A percentile compares a stretch with the other conserved stretches of the same genome.
These are phyloP conservation scores for Cucumis cinereus DNA, from an alignment of 306 rosid species.

Conservation along the genomic window DNA sequence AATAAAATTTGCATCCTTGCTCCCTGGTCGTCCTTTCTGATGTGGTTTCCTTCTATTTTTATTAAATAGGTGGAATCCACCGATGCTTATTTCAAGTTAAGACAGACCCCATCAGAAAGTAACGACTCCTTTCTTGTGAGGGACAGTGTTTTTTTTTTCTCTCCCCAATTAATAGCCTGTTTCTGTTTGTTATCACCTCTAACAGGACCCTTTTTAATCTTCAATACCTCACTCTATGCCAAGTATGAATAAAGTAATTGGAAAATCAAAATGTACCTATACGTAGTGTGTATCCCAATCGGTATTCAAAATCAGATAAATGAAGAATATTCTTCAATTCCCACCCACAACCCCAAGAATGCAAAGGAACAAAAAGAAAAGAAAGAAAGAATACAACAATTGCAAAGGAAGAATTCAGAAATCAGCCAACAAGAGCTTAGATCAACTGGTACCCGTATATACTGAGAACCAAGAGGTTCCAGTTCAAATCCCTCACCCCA, in stretches of 20 bases:
- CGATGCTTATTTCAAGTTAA: background rate
- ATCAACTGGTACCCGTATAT: too few species aligned
- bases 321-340: background rate
- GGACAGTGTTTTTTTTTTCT: background rate
- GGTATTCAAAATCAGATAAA: background rate
- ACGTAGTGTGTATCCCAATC: background rate
- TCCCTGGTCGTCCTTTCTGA: background rate
- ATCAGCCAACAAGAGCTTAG: background rate
- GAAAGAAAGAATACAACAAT: background rate
- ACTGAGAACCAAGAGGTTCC: too few species aligned
- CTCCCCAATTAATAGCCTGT: background rate
- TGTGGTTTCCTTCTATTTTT: background rate
- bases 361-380: background rate
- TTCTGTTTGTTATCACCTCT: conserved; percentile 1
- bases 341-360: background rate
- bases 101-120: background rate
- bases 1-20: background rate
- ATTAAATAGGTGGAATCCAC: background rate
- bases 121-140: background rate
- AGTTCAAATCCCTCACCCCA: too few species aligned
- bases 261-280: background rate
- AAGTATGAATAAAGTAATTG: background rate
- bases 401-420: background rate
- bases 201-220: background rate
- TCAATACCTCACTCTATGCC: background rate